A percentile compares a stretch with the other conserved stretches of the same genome.
Evolutionary conservation across 1,139 yeast genomes (phyloP).

Genomic region (Groenewaldozyma auringiensis): DNA sequence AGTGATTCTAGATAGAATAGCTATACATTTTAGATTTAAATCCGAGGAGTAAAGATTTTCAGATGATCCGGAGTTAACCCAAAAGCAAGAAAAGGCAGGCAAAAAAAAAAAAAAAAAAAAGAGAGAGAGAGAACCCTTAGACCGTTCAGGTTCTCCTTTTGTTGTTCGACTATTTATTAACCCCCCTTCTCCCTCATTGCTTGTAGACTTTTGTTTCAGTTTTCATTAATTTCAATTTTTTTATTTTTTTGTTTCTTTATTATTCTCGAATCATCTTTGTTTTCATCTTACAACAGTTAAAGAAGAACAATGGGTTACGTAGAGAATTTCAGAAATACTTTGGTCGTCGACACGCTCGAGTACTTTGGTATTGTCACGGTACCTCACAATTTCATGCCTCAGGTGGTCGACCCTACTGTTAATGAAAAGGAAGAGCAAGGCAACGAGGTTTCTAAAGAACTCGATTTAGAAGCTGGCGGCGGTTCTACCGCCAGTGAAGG

Average conservation of each 20-base stretch:
- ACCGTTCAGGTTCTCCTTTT: neutral
- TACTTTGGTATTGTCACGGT: slow-evolving; percentile 9
- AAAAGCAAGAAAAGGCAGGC: no score
- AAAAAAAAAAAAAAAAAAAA: no score
- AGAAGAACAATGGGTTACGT: slow-evolving; percentile 11
- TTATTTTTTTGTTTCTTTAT: neutral
- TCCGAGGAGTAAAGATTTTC: no score
- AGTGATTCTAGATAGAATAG: no score
- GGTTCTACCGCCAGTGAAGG: no score
- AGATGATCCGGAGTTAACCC: no score
- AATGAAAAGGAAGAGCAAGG: neutral
- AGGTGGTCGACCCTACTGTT: slow-evolving; percentile 1
- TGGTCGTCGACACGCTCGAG: slow-evolving; percentile 14
- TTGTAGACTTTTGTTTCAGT: neutral
- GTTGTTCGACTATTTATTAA: no score
- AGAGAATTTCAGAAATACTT: slow-evolving; percentile 12
- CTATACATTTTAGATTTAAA: no score
- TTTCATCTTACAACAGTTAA: no score
- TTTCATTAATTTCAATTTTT: no score
- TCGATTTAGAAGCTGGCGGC: neutral
- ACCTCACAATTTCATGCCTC: slow-evolving; percentile 10
- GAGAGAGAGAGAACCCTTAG: no score
- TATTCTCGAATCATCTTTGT: neutral
- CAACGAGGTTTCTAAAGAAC: neutral
- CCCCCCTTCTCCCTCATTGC: neutral